phyloP scores from a whole-genome alignment of 139 green algal genomes.

The Haematococcus lacustris region DNA sequence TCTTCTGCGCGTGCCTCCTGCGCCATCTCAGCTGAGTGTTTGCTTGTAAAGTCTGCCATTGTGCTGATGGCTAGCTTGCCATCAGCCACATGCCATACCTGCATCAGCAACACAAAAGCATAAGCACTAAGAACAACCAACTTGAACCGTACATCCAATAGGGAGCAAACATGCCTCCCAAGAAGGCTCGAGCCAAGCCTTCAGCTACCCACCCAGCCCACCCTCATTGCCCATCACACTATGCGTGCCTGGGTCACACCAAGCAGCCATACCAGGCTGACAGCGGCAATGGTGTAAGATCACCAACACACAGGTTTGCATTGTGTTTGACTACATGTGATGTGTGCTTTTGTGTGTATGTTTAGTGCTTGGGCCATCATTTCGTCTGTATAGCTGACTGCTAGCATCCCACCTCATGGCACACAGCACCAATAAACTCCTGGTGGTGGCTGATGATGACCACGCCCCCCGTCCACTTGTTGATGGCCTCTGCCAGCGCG shows the following conservation, averaged over 20 bases:
- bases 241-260: no score
- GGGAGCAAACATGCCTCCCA: background rate
- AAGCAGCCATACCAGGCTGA: background rate
- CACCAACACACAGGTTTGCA: background rate
- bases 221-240: no score
- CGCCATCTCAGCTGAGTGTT: background rate
- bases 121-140: background rate
- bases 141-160: background rate
- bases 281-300: background rate
- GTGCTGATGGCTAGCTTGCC: background rate
- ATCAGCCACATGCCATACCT: conserved; percentile 10
- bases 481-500: conserved; percentile 71
- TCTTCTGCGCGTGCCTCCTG: background rate
- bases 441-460: conserved; percentile 38
- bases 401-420: conserved; percentile 15
- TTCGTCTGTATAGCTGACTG: background rate
- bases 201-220: background rate
- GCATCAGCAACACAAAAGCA: background rate
- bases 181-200: background rate
- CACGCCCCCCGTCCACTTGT: conserved; percentile 45
- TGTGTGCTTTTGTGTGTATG: no score
- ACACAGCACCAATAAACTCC: conserved; percentile 38
- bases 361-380: no score
- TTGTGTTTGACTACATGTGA: background rate
- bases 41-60: conserved; percentile 3